A percentile compares a stretch with the other conserved stretches of the same genome.
Evolutionary conservation across 2,329 filamentous ascomycete genomes (phyloP).

Genomic region (Diaporthe ampelina): DNA sequence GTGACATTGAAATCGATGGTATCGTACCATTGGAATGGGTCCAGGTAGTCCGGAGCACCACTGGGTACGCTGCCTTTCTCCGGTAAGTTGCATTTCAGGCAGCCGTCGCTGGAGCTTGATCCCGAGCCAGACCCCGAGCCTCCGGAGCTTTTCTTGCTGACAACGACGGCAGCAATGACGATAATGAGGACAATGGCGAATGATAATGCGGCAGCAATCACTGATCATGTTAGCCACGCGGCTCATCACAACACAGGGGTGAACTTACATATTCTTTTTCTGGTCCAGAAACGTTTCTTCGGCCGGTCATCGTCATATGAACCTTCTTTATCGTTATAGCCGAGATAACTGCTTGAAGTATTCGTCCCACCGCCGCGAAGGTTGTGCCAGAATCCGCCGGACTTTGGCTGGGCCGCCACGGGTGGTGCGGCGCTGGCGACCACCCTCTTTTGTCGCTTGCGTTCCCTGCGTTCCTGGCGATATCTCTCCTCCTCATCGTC

Average conservation of each 20-base stretch:
- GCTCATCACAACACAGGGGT: constrained; percentile 34
- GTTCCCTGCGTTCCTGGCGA: constrained; percentile 37
- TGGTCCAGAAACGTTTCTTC: constrained; percentile 60
- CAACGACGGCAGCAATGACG: constrained; percentile 76
- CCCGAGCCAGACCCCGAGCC: constrained; percentile 43
- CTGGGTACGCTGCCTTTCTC: constrained; percentile 69
- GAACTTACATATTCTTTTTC: constrained; percentile 74
- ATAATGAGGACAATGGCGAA: constrained; percentile 74
- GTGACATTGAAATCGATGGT: constrained; percentile 94
- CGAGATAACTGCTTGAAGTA: constrained; percentile 58
- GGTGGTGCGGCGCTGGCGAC: constrained; percentile 79
- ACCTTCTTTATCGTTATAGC: constrained; percentile 66
- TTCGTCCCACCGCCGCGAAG: constrained; percentile 59
- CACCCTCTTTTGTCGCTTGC: constrained; percentile 65
- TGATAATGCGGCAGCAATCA: constrained; percentile 68
- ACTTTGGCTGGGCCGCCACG: constrained; percentile 75
- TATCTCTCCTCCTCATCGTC: constrained; percentile 37
- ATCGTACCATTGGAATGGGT: constrained; percentile 93
- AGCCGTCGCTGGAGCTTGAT: constrained; percentile 48
- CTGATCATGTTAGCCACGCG: constrained; percentile 52
- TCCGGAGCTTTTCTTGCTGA: constrained; percentile 70
- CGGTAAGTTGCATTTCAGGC: constrained; percentile 62
- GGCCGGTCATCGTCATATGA: constrained; percentile 57
- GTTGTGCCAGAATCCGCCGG: constrained; percentile 47
- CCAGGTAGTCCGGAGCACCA: constrained; percentile 80